A percentile compares a stretch with the other conserved stretches of the same genome.
Conservation (phyloP, 805 yeast species). For the Ogataea ganodermae region DNA sequence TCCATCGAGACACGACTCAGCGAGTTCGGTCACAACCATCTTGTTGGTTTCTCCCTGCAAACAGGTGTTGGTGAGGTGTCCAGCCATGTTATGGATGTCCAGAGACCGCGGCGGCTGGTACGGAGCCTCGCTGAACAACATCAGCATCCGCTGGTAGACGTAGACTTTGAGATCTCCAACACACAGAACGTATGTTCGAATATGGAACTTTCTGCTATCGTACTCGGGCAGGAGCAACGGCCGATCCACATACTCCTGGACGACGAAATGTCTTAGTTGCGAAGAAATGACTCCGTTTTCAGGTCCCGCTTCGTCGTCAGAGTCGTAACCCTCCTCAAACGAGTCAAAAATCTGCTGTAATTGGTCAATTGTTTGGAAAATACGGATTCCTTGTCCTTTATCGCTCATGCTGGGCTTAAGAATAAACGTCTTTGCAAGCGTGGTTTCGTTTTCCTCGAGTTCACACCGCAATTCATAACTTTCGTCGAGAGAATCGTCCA, state of each 20-base stretch:
- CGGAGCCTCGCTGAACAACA: constrained; percentile 68
- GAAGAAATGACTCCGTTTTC: constrained; percentile 74
- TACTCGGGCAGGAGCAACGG: constrained; percentile 70
- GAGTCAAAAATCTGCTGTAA: constrained; percentile 81
- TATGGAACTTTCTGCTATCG: constrained; percentile 78
- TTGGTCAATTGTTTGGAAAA: constrained; percentile 77
- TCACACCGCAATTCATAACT: constrained; percentile 85
- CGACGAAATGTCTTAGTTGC: constrained; percentile 86
- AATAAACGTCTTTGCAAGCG: constrained; percentile 64
- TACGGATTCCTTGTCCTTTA: constrained; percentile 91
- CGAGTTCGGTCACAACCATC: constrained; percentile 62
- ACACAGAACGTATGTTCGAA: constrained; percentile 80
- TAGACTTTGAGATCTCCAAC: constrained; percentile 73
- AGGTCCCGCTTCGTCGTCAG: constrained; percentile 58
- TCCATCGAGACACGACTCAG: constrained; percentile 44
- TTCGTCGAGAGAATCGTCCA: constrained; percentile 93
- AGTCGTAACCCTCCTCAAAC: constrained; percentile 71
- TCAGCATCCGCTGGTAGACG: constrained; percentile 78
- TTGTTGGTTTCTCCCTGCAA: constrained; percentile 52
- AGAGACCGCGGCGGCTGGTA: constrained; percentile 42
- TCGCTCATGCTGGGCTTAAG: constrained; percentile 97
- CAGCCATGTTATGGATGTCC: constrained; percentile 49
- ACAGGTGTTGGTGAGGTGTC: constrained; percentile 94
- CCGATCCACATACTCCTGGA: constrained; percentile 72
- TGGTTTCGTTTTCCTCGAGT: constrained; percentile 50